These are phyloP conservation scores for Podila epicladia DNA, from an alignment of 192 early-diverging fungal species.

Conservation along the genomic window DNA sequence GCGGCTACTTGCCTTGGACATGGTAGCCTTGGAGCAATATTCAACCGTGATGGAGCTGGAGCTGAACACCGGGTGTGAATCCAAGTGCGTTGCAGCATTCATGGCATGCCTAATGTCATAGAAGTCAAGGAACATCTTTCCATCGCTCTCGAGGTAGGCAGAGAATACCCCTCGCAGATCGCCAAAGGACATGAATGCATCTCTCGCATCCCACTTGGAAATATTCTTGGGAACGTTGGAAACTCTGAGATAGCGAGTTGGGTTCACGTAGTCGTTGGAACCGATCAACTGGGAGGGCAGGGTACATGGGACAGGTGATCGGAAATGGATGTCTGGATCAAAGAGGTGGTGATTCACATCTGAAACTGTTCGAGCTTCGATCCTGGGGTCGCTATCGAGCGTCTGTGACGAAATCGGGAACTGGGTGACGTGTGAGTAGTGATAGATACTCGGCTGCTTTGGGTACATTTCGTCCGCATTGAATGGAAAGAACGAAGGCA, in stretches of 20 bases:
- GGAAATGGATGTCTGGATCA: neutral
- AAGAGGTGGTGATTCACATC: neutral
- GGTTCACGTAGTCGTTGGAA: neutral
- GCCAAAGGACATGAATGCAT: slow-evolving; percentile 44
- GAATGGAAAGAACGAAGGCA: neutral
- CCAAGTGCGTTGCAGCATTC: slow-evolving; percentile 26
- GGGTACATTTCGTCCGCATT: neutral
- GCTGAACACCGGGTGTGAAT: slow-evolving; percentile 6
- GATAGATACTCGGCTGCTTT: neutral
- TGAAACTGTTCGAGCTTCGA: neutral
- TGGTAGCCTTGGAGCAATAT: slow-evolving; percentile 22
- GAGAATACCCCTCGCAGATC: slow-evolving; percentile 53
- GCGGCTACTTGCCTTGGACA: slow-evolving; percentile 20
- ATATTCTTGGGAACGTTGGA: slow-evolving; percentile 15
- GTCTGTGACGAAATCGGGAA: too few species aligned
- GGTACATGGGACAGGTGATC: neutral
- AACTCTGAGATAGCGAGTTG: slow-evolving; percentile 29
- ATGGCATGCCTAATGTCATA: slow-evolving; percentile 56
- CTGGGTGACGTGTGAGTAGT: neutral
- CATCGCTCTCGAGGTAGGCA: slow-evolving; percentile 29
- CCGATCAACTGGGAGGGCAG: neutral
- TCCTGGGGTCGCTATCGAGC: too few species aligned
- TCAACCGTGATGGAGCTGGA: slow-evolving; percentile 17
- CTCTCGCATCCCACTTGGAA: slow-evolving; percentile 34
- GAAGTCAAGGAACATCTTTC: slow-evolving; percentile 56